Evolutionary conservation across 805 yeast species (phyloP), one percentile per base, ranked within the genome.

Genomic region (Komagataella mondaviorum): DNA sequence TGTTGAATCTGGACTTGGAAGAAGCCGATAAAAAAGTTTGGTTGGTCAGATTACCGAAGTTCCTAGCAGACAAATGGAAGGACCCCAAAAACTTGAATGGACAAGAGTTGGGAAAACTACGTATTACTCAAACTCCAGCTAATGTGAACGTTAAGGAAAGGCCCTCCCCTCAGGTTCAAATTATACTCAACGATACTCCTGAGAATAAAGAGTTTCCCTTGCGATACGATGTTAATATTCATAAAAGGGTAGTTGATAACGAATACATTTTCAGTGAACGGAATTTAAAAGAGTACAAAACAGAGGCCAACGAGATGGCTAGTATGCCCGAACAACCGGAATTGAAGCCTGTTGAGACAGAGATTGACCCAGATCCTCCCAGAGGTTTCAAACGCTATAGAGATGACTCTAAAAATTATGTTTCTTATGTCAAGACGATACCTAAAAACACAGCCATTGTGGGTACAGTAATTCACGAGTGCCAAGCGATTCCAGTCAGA

Each of bases 401-500:
- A 30, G 52, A 52, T 48, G 57, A 57, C 48, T 59, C 39, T 3
- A 30, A 30, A 10, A 30, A 5, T 60, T 77, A 72, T 55, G 76
- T 83, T n/a, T 95, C 95, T 10, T 87, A 80, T 63, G 90, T 88
- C 10, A 85, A 83, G 64, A 86, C 95, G 0, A 87, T 88, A 52
- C 96, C 96, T 0, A 89, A 81, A 62, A 86, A 87, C 59, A 90
- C 99, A 0, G 77, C 89, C 2, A 67, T 93, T 43, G 76, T 80
- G 10, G 99, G 99, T 44, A 87, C 89, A 44, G 83, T 91, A 24
- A 85, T 83, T 52, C 97, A 93, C 63, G 99, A 93, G 63, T 90
- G 97, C 65, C 87, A 85, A 59, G 82, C 88, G 18, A 78, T 85
- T 50, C 97, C 98, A 10, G 78, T 88, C 4, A 77, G 80, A 59